Evolutionary conservation across 192 early-diverging fungal species (phyloP).

Genomic region (Entomortierella beljakovae): DNA sequence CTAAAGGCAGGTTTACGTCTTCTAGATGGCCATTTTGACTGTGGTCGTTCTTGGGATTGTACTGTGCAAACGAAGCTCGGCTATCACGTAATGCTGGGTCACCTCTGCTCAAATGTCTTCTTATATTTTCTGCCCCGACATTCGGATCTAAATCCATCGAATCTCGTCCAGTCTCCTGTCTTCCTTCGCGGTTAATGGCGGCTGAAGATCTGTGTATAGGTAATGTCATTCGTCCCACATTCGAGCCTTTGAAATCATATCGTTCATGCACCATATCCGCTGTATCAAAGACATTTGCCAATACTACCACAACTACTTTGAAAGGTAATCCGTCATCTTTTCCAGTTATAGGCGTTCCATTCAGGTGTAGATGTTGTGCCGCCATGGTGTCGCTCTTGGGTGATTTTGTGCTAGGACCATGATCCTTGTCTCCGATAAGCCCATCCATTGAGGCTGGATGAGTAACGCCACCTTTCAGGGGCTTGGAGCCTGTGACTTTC

Average conservation of each 20-base stretch:
- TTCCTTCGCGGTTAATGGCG: background rate
- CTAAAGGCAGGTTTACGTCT: background rate
- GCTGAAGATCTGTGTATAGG: background rate
- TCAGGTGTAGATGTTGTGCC: constrained; percentile 39
- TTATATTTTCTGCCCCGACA: background rate
- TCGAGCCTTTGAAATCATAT: constrained; percentile 51
- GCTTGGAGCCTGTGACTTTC: constrained; percentile 23
- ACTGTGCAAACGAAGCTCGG: background rate
- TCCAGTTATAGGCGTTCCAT: constrained; percentile 35
- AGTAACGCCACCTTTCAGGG: background rate
- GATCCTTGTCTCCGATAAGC: background rate
- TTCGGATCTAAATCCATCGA: background rate
- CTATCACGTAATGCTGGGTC: background rate
- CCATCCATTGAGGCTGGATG: background rate
- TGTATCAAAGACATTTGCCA: constrained; percentile 51
- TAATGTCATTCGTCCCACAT: constrained; percentile 38
- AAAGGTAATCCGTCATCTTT: constrained; percentile 34
- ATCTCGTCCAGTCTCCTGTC: background rate
- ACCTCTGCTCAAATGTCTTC: constrained; percentile 2
- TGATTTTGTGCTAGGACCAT: background rate
- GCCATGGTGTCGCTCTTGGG: constrained; percentile 16
- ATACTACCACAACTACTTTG: constrained; percentile 40
- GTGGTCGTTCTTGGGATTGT: background rate
- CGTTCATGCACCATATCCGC: constrained; percentile 45
- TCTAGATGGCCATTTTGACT: background rate